Evolutionary conservation across 2,329 filamentous ascomycete species (phyloP).

Genomic region (Sclerotinia borealis): DNA sequence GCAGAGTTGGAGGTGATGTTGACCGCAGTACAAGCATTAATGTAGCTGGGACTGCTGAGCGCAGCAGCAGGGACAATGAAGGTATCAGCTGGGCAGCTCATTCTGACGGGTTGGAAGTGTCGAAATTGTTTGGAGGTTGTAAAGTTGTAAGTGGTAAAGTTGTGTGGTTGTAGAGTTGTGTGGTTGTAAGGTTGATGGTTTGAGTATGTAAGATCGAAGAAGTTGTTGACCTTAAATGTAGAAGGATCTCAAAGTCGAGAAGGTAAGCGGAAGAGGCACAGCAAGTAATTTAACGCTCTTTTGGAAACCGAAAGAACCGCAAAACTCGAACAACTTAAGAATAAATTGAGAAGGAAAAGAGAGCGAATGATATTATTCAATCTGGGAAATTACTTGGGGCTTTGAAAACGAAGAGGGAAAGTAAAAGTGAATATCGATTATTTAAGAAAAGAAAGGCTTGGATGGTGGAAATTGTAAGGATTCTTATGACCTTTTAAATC

Average conservation of each 20-base stretch:
- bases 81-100: not conserved
- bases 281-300: not conserved
- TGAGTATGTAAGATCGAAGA: not conserved
- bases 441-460: not conserved
- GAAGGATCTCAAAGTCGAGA: not conserved
- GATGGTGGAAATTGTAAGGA: constrained; percentile 5
- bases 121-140: not conserved
- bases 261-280: not conserved
- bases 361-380: not conserved
- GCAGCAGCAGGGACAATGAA: not conserved
- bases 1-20: constrained; percentile 9
- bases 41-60: not conserved
- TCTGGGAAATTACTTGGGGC: not conserved
- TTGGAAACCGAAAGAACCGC: not conserved
- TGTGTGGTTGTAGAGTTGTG: not conserved
- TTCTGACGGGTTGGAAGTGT: not conserved
- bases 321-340: not conserved
- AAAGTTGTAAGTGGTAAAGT: not conserved
- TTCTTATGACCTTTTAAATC: not conserved
- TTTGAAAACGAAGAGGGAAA: not conserved
- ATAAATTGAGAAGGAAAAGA: not conserved
- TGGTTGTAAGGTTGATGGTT: not conserved
- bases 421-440: not conserved
- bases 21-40: constrained; percentile 2
- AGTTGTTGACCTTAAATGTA: not conserved